phyloP scores from a whole-genome alignment of 1,139 yeast genomes.

The Geotrichum macrosporum region DNA sequence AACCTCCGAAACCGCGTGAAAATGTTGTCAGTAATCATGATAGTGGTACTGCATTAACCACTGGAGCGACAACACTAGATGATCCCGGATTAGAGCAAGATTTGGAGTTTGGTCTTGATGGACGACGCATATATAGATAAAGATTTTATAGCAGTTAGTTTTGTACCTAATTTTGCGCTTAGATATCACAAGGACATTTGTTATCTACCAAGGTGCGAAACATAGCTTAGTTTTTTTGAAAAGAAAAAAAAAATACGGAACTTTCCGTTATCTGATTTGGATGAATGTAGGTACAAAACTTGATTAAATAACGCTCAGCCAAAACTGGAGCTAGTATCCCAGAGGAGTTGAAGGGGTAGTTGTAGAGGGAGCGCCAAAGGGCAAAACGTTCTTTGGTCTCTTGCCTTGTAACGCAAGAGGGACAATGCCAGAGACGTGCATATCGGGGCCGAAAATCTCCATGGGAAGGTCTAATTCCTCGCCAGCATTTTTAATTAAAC shows the following conservation, averaged over 20 bases:
- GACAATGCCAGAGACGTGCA: slow-evolving; percentile 48
- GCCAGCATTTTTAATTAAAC: slow-evolving; percentile 44
- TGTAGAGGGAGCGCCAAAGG: slow-evolving; percentile 38
- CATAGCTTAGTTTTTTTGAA: too few relatives aligned
- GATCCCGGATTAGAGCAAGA: slow-evolving; percentile 48
- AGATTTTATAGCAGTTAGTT: too few relatives aligned
- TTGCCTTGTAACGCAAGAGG: slow-evolving; percentile 42
- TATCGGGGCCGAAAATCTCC: slow-evolving; percentile 50
- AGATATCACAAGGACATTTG: too few relatives aligned
- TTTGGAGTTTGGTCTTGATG: slow-evolving; percentile 56
- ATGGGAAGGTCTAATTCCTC: slow-evolving; percentile 45
- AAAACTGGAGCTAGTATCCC: too few relatives aligned
- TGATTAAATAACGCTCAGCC: too few relatives aligned
- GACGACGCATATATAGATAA: slow-evolving; percentile 26
- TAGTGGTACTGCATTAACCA: too few relatives aligned
- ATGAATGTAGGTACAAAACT: too few relatives aligned
- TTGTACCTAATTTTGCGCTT: too few relatives aligned
- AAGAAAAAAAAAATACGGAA: too few relatives aligned
- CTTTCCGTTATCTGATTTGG: too few relatives aligned
- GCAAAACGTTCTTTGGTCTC: slow-evolving; percentile 40
- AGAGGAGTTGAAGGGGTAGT: slow-evolving; percentile 36
- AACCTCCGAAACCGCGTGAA: slow-evolving; percentile 46
- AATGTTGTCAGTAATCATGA: too few relatives aligned
- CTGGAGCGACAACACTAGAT: slow-evolving; percentile 22
- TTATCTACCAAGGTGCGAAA: too few relatives aligned